Base-by-base conservation (phyloP, 2,329 filamentous ascomycete species). In the Penicillium sp. region DNA sequence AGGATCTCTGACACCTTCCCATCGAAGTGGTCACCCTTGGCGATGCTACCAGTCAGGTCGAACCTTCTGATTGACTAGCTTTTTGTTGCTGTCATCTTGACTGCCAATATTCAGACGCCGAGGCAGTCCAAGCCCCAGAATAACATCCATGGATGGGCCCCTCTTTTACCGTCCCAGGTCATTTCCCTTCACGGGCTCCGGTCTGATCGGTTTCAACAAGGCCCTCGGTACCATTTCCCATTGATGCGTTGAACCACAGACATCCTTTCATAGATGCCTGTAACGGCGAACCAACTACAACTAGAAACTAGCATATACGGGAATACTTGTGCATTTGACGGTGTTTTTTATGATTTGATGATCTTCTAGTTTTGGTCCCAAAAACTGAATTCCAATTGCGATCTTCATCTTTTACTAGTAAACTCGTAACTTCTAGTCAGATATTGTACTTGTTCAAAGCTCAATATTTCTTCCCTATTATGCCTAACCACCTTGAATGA, bases 291-390 rank as follows among this genome's bases (percentile, higher is more conserved):
- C 26, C 24, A 13, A 18, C 8, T 7, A 18, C 7, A 24, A 42
- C 24, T 9, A 17, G 7, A 41, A 8, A 24, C 39, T 42, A 42
- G 39, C 23, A 42, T 42, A 5, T 20, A 24, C 26, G 39, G 29
- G 24, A 29, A 2, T 27, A 29, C 20, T 27, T 42, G 39, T 27
- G 39, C 39, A 42, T 42, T 42, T 15, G 39, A 9, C 8, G 39
- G 26, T 15, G 39, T 30, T 42, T 30, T 42, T 42, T 12, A 42
- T 42, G 36, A 40, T 24, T 40, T 13, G 21, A 26, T 40, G 37
- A 42, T 42, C 13, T 42, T 20, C 24, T 42, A 6, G 13, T 5
- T 27, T 29, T n/a, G 39, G 20, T 23, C 12, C 12, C 8, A 40
- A 40, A 40, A 40, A 15, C 10, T 40, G 37, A 40, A 40, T 40